phyloP scores from a whole-genome alignment of 306 rosid genomes.

The Castanea sativa region DNA sequence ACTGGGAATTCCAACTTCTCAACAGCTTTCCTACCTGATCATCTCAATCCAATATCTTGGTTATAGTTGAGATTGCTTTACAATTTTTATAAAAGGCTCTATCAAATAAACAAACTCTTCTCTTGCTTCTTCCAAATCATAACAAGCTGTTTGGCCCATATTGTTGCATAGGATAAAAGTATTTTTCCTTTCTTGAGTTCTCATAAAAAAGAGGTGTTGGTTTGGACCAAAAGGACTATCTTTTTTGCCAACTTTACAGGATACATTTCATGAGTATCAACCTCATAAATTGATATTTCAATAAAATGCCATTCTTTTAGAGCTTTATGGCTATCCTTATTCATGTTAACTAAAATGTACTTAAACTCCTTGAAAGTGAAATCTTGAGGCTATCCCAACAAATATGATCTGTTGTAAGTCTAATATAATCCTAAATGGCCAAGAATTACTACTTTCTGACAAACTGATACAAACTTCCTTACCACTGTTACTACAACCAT shows the following conservation, averaged over 20 bases:
- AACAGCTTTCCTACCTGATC: slow-evolving; percentile 16
- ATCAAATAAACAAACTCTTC: slow-evolving; percentile 43
- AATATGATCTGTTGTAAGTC: slow-evolving; percentile 31
- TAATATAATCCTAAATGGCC: slow-evolving; percentile 44
- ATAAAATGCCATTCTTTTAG: slow-evolving; percentile 42
- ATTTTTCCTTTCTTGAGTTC: neutral
- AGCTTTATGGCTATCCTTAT: slow-evolving; percentile 27
- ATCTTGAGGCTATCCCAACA: slow-evolving; percentile 51
- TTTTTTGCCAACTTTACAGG: slow-evolving; percentile 44
- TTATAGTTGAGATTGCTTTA: slow-evolving; percentile 38
- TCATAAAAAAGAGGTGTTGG: slow-evolving; percentile 27
- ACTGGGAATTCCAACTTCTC: slow-evolving; percentile 40
- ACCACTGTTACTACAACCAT: no score
- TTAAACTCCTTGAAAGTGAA: slow-evolving; percentile 35
- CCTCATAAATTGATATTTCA: slow-evolving; percentile 41
- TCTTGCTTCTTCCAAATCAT: slow-evolving; percentile 34
- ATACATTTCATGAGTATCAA: slow-evolving; percentile 49
- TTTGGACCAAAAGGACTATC: slow-evolving; percentile 47
- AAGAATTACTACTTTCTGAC: slow-evolving; percentile 1
- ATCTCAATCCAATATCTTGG: slow-evolving; percentile 51
- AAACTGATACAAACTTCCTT: no score
- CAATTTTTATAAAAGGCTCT: slow-evolving; percentile 39
- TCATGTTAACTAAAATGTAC: slow-evolving; percentile 29
- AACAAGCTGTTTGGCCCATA: slow-evolving; percentile 21
- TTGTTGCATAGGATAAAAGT: neutral